These are phyloP conservation scores for Carex myosuroides DNA, from an alignment of 176 grass and related monocot genomes.

Conservation along the genomic window DNA sequence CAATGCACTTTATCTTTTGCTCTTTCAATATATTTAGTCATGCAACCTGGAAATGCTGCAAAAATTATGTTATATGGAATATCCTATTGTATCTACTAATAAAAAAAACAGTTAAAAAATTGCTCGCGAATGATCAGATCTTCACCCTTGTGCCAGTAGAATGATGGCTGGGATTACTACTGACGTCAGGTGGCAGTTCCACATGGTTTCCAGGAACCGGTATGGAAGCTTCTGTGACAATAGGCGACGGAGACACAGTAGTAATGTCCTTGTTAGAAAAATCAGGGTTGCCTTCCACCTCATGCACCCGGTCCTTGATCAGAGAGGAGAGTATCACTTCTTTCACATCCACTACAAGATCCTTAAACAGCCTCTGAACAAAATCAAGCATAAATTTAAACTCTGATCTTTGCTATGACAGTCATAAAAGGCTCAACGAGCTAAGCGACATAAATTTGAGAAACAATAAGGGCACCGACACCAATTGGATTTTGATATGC, in stretches of 20 bases:
- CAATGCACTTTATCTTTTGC: not conserved
- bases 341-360: conserved; percentile 86
- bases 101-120: not conserved
- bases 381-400: conserved; percentile 4
- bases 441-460: not conserved
- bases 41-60: not conserved
- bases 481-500: conserved; percentile 6
- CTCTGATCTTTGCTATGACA: not conserved
- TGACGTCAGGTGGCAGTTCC: conserved; percentile 68
- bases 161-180: conserved; percentile 26
- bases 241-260: conserved; percentile 43
- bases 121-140: not conserved
- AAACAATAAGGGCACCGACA: not conserved
- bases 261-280: conserved; percentile 90
- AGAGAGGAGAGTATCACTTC: conserved; percentile 86
- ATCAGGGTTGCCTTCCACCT: conserved; percentile 88
- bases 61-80: not conserved
- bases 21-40: not conserved
- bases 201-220: conserved; percentile 48
- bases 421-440: not conserved
- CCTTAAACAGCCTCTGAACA: conserved; percentile 81
- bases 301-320: conserved; percentile 63
- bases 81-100: not conserved
- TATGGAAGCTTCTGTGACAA: conserved; percentile 43
- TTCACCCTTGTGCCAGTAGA: conserved; percentile 12